These are phyloP conservation scores for Staphylotrichum longicolle DNA, from an alignment of 495 filamentous ascomycete species.

Conservation along the genomic window DNA sequence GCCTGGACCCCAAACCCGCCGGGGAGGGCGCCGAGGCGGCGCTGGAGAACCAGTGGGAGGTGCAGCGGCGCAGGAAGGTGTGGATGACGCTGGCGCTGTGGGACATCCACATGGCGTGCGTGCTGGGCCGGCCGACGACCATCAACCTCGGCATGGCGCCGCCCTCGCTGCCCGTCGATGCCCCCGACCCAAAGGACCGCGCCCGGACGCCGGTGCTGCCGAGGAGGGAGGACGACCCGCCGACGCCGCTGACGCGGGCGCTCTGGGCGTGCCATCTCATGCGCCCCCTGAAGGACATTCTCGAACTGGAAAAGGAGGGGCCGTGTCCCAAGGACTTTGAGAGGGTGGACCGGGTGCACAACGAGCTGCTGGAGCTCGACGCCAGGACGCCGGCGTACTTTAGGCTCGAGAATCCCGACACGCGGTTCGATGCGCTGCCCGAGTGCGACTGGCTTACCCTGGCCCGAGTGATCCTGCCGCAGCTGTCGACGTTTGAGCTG, in stretches of 20 bases:
- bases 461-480: conserved; percentile 47
- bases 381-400: conserved; percentile 52
- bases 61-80: conserved; percentile 51
- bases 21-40: conserved; percentile 42
- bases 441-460: conserved; percentile 54
- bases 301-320: conserved; percentile 52
- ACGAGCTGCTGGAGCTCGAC: conserved; percentile 47
- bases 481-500: conserved; percentile 51
- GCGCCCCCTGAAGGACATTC: conserved; percentile 37
- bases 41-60: conserved; percentile 52
- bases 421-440: conserved; percentile 47
- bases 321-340: conserved; percentile 51
- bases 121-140: conserved; percentile 58
- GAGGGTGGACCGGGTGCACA: conserved; percentile 54
- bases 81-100: conserved; percentile 59
- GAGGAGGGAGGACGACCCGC: conserved; percentile 39
- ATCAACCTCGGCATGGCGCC: conserved; percentile 46
- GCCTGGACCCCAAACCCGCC: conserved; percentile 40
- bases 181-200: conserved; percentile 33
- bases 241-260: conserved; percentile 43
- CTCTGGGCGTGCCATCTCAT: conserved; percentile 40
- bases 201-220: conserved; percentile 37
- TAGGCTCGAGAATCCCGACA: conserved; percentile 54
- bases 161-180: conserved; percentile 44
- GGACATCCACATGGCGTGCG: conserved; percentile 59